These are phyloP conservation scores for Hanseniaspora gamundiae DNA, from an alignment of 1,139 yeast species.

Conservation along the genomic window DNA sequence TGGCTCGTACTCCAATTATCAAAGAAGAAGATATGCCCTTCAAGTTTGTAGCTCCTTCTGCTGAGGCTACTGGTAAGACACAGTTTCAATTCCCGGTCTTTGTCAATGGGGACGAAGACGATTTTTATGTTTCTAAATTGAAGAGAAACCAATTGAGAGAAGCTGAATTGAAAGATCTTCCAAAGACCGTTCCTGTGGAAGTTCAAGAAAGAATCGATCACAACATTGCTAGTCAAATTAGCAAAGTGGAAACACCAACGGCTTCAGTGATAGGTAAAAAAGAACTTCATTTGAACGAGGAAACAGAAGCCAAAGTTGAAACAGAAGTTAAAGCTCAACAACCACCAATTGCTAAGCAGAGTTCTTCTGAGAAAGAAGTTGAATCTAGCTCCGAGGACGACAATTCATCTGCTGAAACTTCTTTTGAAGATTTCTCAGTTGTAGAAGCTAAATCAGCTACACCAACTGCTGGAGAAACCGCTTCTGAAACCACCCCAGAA, in stretches of 20 bases:
- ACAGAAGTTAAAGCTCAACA: not conserved
- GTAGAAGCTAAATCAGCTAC: not conserved
- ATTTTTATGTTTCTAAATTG: slow-evolving; percentile 17
- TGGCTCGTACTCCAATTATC: not conserved
- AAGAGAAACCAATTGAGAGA: slow-evolving; percentile 13
- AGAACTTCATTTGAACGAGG: not conserved
- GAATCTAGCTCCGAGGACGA: slow-evolving; percentile 2
- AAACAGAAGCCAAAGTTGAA: not conserved
- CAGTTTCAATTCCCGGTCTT: slow-evolving; percentile 18
- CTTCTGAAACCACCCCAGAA: not conserved
- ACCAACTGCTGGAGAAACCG: not conserved
- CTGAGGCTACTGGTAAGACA: slow-evolving; percentile 7
- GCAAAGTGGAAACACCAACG: slow-evolving; percentile 4
- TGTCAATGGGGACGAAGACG: slow-evolving; percentile 19
- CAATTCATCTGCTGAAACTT: slow-evolving; percentile 3
- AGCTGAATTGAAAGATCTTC: slow-evolving; percentile 7
- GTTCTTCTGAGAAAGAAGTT: slow-evolving; percentile 3
- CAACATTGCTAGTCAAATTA: slow-evolving; percentile 2
- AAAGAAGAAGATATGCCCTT: not conserved
- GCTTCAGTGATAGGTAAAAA: slow-evolving; percentile 2
- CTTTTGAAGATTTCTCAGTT: not conserved
- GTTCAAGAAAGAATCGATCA: not conserved
- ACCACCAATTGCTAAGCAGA: not conserved
- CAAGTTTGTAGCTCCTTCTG: slow-evolving; percentile 1
- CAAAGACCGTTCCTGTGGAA: slow-evolving; percentile 1